phyloP scores from a whole-genome alignment of 306 rosid species.

The Cucurbita argyrosperma region DNA sequence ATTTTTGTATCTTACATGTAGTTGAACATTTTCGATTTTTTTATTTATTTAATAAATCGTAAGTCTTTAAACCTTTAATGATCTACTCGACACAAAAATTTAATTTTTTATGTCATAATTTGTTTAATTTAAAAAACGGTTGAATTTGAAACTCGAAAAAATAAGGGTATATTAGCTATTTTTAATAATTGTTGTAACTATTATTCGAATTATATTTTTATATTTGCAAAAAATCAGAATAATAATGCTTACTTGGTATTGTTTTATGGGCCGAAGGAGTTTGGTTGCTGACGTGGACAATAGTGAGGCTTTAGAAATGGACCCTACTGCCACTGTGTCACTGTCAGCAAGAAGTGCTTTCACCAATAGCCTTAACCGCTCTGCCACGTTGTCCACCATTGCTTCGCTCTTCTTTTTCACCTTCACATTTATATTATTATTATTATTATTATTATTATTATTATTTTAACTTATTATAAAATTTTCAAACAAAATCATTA shows the following conservation, averaged over 20 bases:
- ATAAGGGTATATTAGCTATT: too few species aligned
- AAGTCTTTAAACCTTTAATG: too few species aligned
- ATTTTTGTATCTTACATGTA: too few species aligned
- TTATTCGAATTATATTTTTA: neutral
- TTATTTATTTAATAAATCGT: too few species aligned
- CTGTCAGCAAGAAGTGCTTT: slow-evolving; percentile 35
- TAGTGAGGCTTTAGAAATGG: slow-evolving; percentile 28
- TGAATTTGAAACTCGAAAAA: too few species aligned
- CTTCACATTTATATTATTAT: slow-evolving; percentile 13
- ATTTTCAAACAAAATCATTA: neutral
- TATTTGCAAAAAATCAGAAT: too few species aligned
- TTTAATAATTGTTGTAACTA: neutral
- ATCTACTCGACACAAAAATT: too few species aligned
- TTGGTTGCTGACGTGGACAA: slow-evolving; percentile 25
- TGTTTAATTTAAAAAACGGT: too few species aligned
- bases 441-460: too few species aligned
- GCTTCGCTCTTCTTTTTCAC: slow-evolving; percentile 30
- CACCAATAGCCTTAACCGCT: slow-evolving; percentile 31
- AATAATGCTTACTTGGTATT: slow-evolving; percentile 25
- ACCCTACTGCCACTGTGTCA: slow-evolving; percentile 18
- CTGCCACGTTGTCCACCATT: slow-evolving; percentile 29
- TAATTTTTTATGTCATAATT: too few species aligned
- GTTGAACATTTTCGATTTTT: too few species aligned
- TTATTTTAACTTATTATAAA: neutral
- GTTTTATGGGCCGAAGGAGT: slow-evolving; percentile 15